phyloP scores from a whole-genome alignment of 2,329 filamentous ascomycete genomes.

The Metarhizium robertsii region DNA sequence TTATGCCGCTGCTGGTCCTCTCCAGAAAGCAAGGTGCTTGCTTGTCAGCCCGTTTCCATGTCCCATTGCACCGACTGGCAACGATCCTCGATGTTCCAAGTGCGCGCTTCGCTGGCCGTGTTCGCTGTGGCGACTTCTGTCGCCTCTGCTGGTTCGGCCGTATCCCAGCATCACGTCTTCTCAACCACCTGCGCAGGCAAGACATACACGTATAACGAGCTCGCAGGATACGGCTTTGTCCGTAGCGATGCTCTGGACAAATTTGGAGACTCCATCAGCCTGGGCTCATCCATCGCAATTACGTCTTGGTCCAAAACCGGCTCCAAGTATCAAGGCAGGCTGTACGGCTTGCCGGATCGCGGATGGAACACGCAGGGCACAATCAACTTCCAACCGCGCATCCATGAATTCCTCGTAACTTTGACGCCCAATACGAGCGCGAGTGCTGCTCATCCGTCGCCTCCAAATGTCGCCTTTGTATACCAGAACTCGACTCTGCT shows the following conservation, averaged over 20 bases:
- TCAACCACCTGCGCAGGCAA: constrained; percentile 43
- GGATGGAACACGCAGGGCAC: constrained; percentile 70
- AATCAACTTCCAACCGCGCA: constrained; percentile 55
- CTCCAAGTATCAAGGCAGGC: constrained; percentile 47
- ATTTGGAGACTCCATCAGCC: constrained; percentile 58
- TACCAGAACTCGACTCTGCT: constrained; percentile 59
- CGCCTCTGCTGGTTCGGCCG: background rate
- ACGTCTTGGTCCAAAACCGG: constrained; percentile 46
- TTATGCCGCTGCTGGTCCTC: too few relatives aligned
- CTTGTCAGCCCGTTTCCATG: too few relatives aligned
- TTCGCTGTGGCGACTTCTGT: too few relatives aligned
- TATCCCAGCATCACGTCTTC: constrained; percentile 9
- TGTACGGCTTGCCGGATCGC: constrained; percentile 57
- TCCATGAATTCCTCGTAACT: constrained; percentile 57
- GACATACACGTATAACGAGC: constrained; percentile 54
- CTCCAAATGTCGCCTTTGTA: constrained; percentile 50
- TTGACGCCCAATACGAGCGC: constrained; percentile 45
- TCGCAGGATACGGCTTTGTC: constrained; percentile 58
- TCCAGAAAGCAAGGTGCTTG: too few relatives aligned
- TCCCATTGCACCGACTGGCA: too few relatives aligned
- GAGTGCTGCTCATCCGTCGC: constrained; percentile 40
- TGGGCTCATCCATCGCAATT: constrained; percentile 58
- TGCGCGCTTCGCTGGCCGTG: background rate
- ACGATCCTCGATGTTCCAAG: background rate
- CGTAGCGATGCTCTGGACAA: constrained; percentile 51